These are phyloP conservation scores for Monosporascus sp. DNA, from an alignment of 2,329 filamentous ascomycete species.

Conservation along the genomic window DNA sequence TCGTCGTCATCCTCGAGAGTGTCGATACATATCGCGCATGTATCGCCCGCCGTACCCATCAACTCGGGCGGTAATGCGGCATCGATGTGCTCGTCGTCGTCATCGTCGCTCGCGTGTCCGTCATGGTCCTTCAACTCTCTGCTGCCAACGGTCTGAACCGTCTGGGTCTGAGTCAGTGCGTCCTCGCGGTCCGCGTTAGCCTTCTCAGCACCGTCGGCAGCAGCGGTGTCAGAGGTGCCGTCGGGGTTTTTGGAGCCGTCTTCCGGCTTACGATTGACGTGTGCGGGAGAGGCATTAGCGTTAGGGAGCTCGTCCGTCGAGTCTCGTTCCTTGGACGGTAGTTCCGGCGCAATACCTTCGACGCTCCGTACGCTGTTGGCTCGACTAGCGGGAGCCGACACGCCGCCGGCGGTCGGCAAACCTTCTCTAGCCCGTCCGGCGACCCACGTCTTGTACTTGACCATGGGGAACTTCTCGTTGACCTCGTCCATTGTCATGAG, in stretches of 20 bases:
- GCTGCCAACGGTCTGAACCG: conserved; percentile 15
- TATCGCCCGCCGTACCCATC: conserved; percentile 77
- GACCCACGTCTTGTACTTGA: conserved; percentile 96
- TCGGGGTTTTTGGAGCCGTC: conserved; percentile 16
- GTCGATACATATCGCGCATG: conserved; percentile 95
- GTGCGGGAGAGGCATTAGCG: conserved; percentile 20
- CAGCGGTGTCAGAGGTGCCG: conserved; percentile 18
- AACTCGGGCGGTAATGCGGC: conserved; percentile 78
- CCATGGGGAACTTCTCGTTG: conserved; percentile 92
- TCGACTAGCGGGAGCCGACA: conserved; percentile 68
- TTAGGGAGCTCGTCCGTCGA: conserved; percentile 38
- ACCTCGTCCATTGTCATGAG: conserved; percentile 99
- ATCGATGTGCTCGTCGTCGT: conserved; percentile 78
- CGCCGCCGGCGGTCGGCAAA: conserved; percentile 76
- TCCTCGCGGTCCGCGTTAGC: conserved; percentile 5
- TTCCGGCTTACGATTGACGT: conserved; percentile 21
- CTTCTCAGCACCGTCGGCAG: conserved; percentile 5
- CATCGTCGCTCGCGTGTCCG: conserved; percentile 38
- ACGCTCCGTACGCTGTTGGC: conserved; percentile 68
- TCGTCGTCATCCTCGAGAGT: conserved; percentile 93
- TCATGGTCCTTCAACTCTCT: conserved; percentile 21
- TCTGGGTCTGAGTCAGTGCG: conserved; percentile 14
- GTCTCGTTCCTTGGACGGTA: conserved; percentile 40
- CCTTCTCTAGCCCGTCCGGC: conserved; percentile 77
- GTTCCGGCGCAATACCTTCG: conserved; percentile 48